Evolutionary conservation across 352 stramenopile species (phyloP).

Genomic region (Globisporangium apiculatum): DNA sequence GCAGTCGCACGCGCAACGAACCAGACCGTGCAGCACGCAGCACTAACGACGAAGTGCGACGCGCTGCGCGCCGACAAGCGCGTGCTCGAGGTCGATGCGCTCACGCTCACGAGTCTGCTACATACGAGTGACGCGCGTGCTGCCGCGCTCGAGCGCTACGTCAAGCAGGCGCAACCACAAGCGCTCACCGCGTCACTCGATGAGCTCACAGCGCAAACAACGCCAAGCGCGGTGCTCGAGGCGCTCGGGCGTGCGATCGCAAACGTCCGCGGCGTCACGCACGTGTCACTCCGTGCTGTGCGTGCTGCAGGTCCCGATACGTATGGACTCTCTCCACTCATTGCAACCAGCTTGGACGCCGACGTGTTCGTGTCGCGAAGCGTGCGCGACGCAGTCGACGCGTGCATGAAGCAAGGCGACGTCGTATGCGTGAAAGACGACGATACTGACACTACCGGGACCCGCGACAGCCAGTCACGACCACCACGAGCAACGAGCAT

Average conservation of each 20-base stretch:
- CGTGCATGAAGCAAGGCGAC: background rate
- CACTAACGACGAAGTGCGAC: background rate
- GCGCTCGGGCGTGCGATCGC: constrained; percentile 3
- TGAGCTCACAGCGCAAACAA: constrained; percentile 2
- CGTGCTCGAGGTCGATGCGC: constrained; percentile 9
- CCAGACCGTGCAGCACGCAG: background rate
- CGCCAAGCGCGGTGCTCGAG: background rate
- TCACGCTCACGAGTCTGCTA: constrained; percentile 13
- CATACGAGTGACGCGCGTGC: constrained; percentile 8
- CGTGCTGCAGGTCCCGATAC: too few relatives aligned
- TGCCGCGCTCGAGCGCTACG: background rate
- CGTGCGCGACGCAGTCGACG: background rate
- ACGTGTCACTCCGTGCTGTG: constrained; percentile 1
- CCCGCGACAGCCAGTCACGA: too few relatives aligned
- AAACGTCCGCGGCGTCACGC: background rate
- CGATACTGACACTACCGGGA: too few relatives aligned
- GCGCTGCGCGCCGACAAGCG: constrained; percentile 7
- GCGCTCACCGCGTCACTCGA: background rate
- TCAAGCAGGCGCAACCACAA: background rate
- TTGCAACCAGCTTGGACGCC: too few relatives aligned
- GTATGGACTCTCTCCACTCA: too few relatives aligned
- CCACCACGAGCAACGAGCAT: background rate
- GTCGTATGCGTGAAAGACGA: background rate
- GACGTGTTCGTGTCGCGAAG: background rate
- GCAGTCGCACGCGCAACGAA: too few relatives aligned